phyloP scores from a whole-genome alignment of 2,329 filamentous ascomycete species.

The Rasamsonia emersonii region DNA sequence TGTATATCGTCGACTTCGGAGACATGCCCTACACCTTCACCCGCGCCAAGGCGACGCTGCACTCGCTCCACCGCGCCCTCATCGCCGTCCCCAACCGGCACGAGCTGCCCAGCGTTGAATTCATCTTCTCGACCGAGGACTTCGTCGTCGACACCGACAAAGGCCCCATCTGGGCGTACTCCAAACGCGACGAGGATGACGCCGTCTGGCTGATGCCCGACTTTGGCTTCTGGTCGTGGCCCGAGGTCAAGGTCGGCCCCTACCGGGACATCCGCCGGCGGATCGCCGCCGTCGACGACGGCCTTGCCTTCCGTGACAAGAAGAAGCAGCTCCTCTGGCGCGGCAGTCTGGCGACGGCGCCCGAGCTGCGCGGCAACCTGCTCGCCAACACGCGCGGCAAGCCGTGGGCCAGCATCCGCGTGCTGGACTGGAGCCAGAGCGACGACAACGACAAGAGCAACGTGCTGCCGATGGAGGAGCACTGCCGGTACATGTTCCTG shows the following conservation, averaged over 20 bases:
- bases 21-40: constrained; percentile 26
- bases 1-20: constrained; percentile 29
- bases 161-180: constrained; percentile 28
- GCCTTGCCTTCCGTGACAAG: constrained; percentile 29
- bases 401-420: constrained; percentile 40
- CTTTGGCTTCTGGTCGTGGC: constrained; percentile 48
- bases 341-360: constrained; percentile 33
- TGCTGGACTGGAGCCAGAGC: constrained; percentile 37
- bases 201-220: constrained; percentile 45
- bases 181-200: constrained; percentile 21
- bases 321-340: constrained; percentile 42
- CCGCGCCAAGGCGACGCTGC: constrained; percentile 35
- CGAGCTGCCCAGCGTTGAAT: constrained; percentile 41
- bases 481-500: constrained; percentile 48
- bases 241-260: constrained; percentile 38
- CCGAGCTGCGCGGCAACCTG: constrained; percentile 30
- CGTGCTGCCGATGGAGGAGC: constrained; percentile 43
- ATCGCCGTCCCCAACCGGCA: constrained; percentile 28
- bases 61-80: constrained; percentile 42
- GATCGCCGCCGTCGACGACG: constrained; percentile 30
- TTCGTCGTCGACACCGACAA: constrained; percentile 26
- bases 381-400: constrained; percentile 30
- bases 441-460: constrained; percentile 32
- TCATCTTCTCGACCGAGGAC: constrained; percentile 41
- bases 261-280: constrained; percentile 35